Evolutionary conservation across 2,329 filamentous ascomycete genomes (phyloP), one percentile per base, ranked within the genome.

Genomic region (Xylariomycetidae sp.): DNA sequence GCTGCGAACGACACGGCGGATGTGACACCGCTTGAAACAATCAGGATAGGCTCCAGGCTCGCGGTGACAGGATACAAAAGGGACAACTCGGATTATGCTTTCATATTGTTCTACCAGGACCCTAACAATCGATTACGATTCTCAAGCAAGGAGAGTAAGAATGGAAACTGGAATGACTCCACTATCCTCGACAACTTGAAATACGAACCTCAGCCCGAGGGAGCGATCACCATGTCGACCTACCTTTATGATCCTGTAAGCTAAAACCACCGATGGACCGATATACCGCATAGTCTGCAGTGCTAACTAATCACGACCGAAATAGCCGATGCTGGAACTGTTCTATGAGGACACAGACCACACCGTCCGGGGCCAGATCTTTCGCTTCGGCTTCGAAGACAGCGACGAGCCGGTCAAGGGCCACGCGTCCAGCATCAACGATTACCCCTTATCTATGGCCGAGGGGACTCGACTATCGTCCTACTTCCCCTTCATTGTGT

Each of bases 101-200:
- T 48, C 16, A 35, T 46, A 15, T 35, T 49, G 17, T 49, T 50
- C 37, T 50, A 41, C 15, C 48, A 49, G 18, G 46, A 42, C 7
- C 17, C 32, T 9, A 37, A 48, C 18, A 20, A 44, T n/a, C 35
- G 39, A 12, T 16, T 51, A 22, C 42, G 45, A 20, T 51, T 48
- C 14, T 27, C 36, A 15, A 40, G 45, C 20, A 49, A 45, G 33
- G 44, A 43, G 20, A 45, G 30, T 14, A 16, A 25, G 4, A 25
- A 26, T 19, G 27, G 29, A 9, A 42, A 42, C 15, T 51, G 48
- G 46, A 44, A 44, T 9, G 29, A 41, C 8, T 34, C 43, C 13
- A 42, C 37, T 3, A 27, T 39, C 8, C 27, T 51, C 16, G 45
- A 50, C 14, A 44, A 25, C 4, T 38, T 51, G 9, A 35, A 36